Conservation (phyloP, 2,329 filamentous ascomycete species). For the Beauveria sp. region DNA sequence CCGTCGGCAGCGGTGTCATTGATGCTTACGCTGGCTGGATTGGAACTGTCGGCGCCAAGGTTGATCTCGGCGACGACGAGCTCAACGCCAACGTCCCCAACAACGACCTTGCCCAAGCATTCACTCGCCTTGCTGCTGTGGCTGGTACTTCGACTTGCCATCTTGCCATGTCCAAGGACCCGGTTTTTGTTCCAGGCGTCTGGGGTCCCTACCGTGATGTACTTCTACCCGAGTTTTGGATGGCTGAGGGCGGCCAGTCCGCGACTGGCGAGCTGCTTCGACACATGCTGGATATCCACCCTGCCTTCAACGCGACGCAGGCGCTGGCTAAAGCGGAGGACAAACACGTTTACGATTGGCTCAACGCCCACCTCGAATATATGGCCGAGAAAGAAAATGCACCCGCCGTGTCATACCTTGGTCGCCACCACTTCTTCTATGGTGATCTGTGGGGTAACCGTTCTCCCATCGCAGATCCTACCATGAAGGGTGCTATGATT, state of each 20-base stretch:
- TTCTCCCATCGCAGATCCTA: constrained; percentile 83
- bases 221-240: constrained; percentile 85
- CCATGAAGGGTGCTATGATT: constrained; percentile 85
- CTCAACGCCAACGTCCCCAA: constrained; percentile 60
- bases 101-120: constrained; percentile 87
- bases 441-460: constrained; percentile 96
- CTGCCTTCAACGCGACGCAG: constrained; percentile 73
- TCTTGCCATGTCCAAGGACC: constrained; percentile 86
- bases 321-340: constrained; percentile 75
- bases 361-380: constrained; percentile 78
- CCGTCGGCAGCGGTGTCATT: constrained; percentile 92
- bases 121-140: constrained; percentile 85
- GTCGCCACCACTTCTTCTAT: constrained; percentile 96
- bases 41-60: constrained; percentile 95
- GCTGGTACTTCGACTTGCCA: constrained; percentile 97
- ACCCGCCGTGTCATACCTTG: constrained; percentile 76
- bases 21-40: constrained; percentile 99
- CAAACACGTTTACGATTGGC: constrained; percentile 88
- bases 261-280: constrained; percentile 92
- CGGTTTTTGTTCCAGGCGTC: constrained; percentile 89
- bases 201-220: constrained; percentile 98
- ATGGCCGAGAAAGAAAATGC: constrained; percentile 62
- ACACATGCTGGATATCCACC: constrained; percentile 91
- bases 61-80: constrained; percentile 60
- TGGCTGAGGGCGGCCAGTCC: constrained; percentile 94